Conservation (phyloP, 2,329 filamentous ascomycete species). For the Penicillium sp. region DNA sequence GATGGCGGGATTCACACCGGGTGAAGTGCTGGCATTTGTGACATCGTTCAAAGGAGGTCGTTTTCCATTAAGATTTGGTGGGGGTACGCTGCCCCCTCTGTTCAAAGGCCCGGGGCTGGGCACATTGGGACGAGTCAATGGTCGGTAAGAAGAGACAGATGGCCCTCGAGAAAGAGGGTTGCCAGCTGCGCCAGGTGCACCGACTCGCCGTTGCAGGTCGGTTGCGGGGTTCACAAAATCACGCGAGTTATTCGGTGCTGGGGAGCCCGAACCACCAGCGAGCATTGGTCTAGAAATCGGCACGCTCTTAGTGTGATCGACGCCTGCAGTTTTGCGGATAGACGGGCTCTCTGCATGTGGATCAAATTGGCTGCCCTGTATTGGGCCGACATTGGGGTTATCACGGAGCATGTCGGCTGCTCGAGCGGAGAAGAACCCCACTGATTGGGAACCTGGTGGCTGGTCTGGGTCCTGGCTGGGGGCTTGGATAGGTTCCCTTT, state of each 20-base stretch:
- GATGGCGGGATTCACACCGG: constrained; percentile 19
- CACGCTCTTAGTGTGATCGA: constrained; percentile 76
- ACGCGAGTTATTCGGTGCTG: constrained; percentile 31
- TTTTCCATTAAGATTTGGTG: constrained; percentile 39
- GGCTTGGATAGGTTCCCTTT: constrained; percentile 23
- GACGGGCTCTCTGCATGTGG: constrained; percentile 76
- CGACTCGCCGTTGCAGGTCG: constrained; percentile 37
- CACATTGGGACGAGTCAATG: constrained; percentile 43
- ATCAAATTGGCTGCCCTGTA: constrained; percentile 61
- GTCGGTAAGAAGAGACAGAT: constrained; percentile 43
- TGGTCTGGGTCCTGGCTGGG: constrained; percentile 27
- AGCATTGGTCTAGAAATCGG: constrained; percentile 60
- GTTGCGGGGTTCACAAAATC: constrained; percentile 38
- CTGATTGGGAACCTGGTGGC: constrained; percentile 28
- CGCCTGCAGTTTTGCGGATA: constrained; percentile 81
- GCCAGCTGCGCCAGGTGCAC: constrained; percentile 30
- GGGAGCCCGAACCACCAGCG: constrained; percentile 28
- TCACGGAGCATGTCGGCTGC: constrained; percentile 60
- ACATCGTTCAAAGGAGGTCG: constrained; percentile 46
- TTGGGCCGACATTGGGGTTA: constrained; percentile 44
- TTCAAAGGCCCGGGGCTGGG: constrained; percentile 19
- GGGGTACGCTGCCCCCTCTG: constrained; percentile 22
- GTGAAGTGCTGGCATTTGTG: constrained; percentile 37
- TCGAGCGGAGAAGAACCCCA: constrained; percentile 68
- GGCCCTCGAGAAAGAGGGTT: constrained; percentile 36